These are phyloP conservation scores for Waltiozyma sp. DNA, from an alignment of 1,139 yeast species.

Conservation along the genomic window DNA sequence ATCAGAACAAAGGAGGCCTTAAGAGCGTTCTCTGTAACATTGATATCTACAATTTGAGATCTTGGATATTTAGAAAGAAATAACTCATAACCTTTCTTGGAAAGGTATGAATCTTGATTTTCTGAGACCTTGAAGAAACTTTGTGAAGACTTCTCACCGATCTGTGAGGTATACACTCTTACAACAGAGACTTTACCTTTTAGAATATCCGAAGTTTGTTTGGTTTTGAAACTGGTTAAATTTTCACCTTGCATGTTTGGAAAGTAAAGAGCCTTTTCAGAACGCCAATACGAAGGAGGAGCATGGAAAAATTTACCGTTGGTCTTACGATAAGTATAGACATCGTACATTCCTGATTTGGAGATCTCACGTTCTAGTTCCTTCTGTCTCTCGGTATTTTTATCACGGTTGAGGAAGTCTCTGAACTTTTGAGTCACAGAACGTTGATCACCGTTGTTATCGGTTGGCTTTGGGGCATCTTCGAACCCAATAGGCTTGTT, in stretches of 20 bases:
- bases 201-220: conserved; percentile 19
- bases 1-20: conserved; percentile 55
- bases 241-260: conserved; percentile 70
- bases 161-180: conserved; percentile 53
- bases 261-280: conserved; percentile 69
- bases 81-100: conserved; percentile 12
- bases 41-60: conserved; percentile 63
- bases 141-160: conserved; percentile 62
- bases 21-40: conserved; percentile 59
- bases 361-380: conserved; percentile 69
- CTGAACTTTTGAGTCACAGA: conserved; percentile 26
- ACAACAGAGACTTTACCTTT: conserved; percentile 50
- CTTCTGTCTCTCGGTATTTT: conserved; percentile 41
- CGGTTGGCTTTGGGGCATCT: conserved; percentile 26
- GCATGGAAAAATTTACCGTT: conserved; percentile 78
- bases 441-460: conserved; percentile 27
- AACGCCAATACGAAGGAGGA: conserved; percentile 65
- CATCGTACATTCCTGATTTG: conserved; percentile 79
- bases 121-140: conserved; percentile 40
- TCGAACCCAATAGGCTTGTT: conserved; percentile 35
- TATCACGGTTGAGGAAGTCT: conserved; percentile 37
- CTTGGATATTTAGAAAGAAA: conserved; percentile 33
- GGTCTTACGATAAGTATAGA: conserved; percentile 68
- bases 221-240: conserved; percentile 29
- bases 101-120: conserved; percentile 22